Evolutionary conservation across 2,329 filamentous ascomycete species (phyloP).

Genomic region (Aspergillus pseudonomiae): DNA sequence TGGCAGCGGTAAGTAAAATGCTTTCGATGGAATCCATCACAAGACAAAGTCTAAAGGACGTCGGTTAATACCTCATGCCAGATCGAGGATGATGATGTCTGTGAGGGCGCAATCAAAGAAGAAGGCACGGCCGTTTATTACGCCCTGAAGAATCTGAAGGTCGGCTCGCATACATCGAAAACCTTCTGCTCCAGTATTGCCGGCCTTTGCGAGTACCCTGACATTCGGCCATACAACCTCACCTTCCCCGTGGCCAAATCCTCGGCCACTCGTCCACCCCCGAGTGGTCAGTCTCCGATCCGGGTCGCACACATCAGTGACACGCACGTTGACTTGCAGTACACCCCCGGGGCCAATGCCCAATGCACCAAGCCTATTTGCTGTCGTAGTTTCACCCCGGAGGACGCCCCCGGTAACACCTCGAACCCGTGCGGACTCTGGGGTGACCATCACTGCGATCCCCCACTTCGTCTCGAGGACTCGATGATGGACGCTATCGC

Average conservation of each 20-base stretch:
- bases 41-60: not conserved
- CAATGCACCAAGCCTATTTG: conserved; percentile 64
- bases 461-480: conserved; percentile 54
- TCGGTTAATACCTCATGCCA: conserved; percentile 23
- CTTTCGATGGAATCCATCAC: not conserved
- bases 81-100: conserved; percentile 59
- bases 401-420: conserved; percentile 53
- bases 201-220: conserved; percentile 57
- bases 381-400: conserved; percentile 56
- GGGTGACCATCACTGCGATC: conserved; percentile 59
- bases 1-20: conserved; percentile 34
- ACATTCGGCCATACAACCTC: conserved; percentile 48
- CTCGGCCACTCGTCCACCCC: conserved; percentile 41
- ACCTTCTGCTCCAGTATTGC: conserved; percentile 58
- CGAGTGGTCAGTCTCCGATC: conserved; percentile 52
- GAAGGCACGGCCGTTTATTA: conserved; percentile 59
- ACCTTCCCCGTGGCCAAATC: conserved; percentile 49
- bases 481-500: conserved; percentile 54
- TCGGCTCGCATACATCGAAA: conserved; percentile 55
- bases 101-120: conserved; percentile 53
- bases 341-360: conserved; percentile 56
- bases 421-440: conserved; percentile 55
- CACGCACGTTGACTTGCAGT: conserved; percentile 61
- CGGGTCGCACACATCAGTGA: conserved; percentile 64
- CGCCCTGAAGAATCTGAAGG: conserved; percentile 50